Conservation (phyloP, 73 alveolate species). For the Symbiodinium pilosum region DNA sequence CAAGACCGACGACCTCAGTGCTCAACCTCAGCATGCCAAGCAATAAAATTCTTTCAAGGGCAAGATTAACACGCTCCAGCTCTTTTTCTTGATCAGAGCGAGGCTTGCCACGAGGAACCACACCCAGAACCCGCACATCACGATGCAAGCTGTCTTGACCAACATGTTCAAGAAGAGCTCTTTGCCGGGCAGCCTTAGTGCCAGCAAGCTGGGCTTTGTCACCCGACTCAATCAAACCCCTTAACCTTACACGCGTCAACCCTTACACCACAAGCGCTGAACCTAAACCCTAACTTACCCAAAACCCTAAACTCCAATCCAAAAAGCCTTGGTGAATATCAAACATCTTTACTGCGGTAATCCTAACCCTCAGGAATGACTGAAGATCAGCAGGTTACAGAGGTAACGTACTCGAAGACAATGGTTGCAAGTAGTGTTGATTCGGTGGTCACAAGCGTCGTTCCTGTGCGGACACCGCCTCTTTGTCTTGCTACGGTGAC, state of each 20-base stretch:
- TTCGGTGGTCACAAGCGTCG: too few relatives aligned
- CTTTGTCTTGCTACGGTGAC: too few relatives aligned
- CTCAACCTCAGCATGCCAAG: neutral
- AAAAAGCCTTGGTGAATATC: neutral
- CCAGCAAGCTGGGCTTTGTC: neutral
- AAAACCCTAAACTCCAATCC: neutral
- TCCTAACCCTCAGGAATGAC: too few relatives aligned
- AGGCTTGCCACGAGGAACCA: neutral
- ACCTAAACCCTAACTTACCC: neutral
- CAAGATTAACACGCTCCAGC: neutral
- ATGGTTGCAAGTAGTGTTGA: too few relatives aligned
- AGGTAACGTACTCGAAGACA: too few relatives aligned
- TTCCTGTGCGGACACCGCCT: too few relatives aligned
- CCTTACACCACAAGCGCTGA: neutral
- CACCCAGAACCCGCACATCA: neutral
- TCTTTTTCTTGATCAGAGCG: neutral
- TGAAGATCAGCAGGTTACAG: too few relatives aligned
- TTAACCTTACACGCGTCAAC: too few relatives aligned
- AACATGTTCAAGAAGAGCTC: neutral
- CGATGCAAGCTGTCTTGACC: neutral
- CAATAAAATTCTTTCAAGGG: neutral
- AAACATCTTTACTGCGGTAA: too few relatives aligned
- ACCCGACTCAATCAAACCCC: neutral
- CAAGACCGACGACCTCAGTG: neutral
- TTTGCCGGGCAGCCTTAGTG: neutral